Evolutionary conservation across 192 early-diverging fungal species (phyloP).

Genomic region (Mortierella alpina): DNA sequence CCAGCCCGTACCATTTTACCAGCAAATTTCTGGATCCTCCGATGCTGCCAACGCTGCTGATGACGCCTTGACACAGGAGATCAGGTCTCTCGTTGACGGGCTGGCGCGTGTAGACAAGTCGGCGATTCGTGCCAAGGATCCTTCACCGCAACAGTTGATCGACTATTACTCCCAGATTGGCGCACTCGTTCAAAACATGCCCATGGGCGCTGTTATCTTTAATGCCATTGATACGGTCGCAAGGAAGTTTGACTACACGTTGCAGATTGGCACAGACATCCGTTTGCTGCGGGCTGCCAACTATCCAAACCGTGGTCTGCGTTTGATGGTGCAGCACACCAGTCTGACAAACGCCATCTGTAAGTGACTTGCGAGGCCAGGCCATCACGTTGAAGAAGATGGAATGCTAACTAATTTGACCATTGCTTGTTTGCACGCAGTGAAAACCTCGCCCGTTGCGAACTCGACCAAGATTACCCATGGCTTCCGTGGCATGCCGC

Average conservation of each 20-base stretch:
- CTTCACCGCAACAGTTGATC: conserved; percentile 20
- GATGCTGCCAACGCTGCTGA: conserved; percentile 42
- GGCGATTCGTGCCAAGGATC: conserved; percentile 45
- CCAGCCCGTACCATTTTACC: conserved; percentile 60
- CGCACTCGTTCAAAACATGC: conserved; percentile 59
- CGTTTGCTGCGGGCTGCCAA: conserved; percentile 51
- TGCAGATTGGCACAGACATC: conserved; percentile 68
- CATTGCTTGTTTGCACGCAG: background rate
- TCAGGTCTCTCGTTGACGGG: conserved; percentile 49
- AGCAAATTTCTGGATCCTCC: conserved; percentile 13
- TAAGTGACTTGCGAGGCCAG: conserved; percentile 16
- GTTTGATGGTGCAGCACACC: conserved; percentile 61
- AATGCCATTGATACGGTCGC: conserved; percentile 56
- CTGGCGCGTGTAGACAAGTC: conserved; percentile 60
- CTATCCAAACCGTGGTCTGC: conserved; percentile 62
- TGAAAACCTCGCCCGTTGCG: conserved; percentile 42
- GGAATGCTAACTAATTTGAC: conserved; percentile 34
- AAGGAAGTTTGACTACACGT: conserved; percentile 60
- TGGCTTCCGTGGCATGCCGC: conserved; percentile 71
- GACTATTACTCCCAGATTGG: conserved; percentile 53
- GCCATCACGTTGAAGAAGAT: conserved; percentile 4
- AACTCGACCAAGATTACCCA: conserved; percentile 67
- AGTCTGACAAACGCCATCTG: conserved; percentile 47
- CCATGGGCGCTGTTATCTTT: conserved; percentile 68
- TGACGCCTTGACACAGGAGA: conserved; percentile 51